phyloP scores from a whole-genome alignment of 176 grass and related monocot species.

The Musa acuminata region DNA sequence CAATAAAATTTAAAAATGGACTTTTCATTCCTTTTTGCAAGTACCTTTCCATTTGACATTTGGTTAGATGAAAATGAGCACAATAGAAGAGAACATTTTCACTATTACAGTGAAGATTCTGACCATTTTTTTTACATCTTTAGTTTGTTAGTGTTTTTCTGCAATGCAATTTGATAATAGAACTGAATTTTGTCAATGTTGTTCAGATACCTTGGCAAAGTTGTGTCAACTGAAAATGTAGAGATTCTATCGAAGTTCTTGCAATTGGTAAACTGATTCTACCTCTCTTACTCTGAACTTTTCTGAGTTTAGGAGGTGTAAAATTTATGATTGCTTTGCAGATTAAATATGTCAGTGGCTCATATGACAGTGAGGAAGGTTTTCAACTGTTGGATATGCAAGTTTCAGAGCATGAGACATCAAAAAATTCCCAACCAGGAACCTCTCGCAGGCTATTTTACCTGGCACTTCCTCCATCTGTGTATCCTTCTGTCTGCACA shows the following conservation, averaged over 20 bases:
- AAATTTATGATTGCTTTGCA: constrained; percentile 30
- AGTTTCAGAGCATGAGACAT: constrained; percentile 62
- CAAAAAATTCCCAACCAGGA: constrained; percentile 54
- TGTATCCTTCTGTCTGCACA: constrained; percentile 98
- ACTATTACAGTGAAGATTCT: not conserved
- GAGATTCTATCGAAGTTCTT: constrained; percentile 72
- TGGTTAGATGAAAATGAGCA: too few species aligned
- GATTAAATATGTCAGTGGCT: constrained; percentile 99
- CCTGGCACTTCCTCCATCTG: constrained; percentile 96
- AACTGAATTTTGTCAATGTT: not conserved
- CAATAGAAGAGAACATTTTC: not conserved
- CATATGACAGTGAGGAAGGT: constrained; percentile 75
- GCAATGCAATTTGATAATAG: not conserved
- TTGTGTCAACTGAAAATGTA: constrained; percentile 31
- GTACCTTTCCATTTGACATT: too few species aligned
- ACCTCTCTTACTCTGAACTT: not conserved
- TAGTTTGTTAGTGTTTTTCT: not conserved
- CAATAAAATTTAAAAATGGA: too few species aligned
- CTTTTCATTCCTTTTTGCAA: too few species aligned
- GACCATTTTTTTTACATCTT: not conserved
- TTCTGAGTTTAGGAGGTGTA: not conserved
- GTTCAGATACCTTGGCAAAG: constrained; percentile 69
- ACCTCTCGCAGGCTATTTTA: constrained; percentile 96
- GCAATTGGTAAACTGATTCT: constrained; percentile 49
- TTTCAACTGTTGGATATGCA: constrained; percentile 75